Evolutionary conservation across 1,284 basidiomycete species (phyloP), one percentile per base, ranked within the genome.

Genomic region (Chiua sp.): DNA sequence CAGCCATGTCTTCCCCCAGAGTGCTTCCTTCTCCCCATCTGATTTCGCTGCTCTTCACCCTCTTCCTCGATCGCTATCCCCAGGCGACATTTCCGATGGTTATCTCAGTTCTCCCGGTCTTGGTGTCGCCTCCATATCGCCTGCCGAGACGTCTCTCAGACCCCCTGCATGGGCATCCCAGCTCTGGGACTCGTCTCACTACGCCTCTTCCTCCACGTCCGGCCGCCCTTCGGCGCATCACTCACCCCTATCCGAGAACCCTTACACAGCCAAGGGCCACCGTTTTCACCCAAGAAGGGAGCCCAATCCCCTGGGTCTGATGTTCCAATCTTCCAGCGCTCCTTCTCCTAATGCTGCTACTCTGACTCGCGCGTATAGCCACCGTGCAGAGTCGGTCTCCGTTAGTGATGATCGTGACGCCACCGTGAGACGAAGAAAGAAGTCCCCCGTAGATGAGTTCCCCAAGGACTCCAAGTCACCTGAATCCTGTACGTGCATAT

Each of bases 301-400:
- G 32, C 74, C 79, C 47, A 72, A 81, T 47, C 77, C 83, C 18
- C 84, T 78, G 72, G 85, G 69, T 72, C 90, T 84, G 76, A 84
- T 84, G 76, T 95, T 84, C 86, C 92, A 82, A 76, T 94, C 83
- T 65, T 91, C 82, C 65, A 94, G 83, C 74, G 93, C 82, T 57
- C 90, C 80, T 33, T 81, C 86, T 56, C 73, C 77, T 18, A 78
- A 77, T 59, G 70, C 77, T 47, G 78, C 82, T 51, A 75, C 76
- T 47, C 73, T 84, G 53, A 76, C 83, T 56, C 79, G 88, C 42
- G 74, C 80, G 20, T 90, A 87, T 77, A 87, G 81, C 68, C 82
- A 83, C 50, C 82, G 87, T 46, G 84, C 87, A 57, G 89, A 87
- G 68, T 88, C 87, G 12, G 82, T 83, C 59, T 83, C 82, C 67